These are phyloP conservation scores for Anaeromyces robustus DNA, from an alignment of 192 early-diverging fungal genomes.

Conservation along the genomic window DNA sequence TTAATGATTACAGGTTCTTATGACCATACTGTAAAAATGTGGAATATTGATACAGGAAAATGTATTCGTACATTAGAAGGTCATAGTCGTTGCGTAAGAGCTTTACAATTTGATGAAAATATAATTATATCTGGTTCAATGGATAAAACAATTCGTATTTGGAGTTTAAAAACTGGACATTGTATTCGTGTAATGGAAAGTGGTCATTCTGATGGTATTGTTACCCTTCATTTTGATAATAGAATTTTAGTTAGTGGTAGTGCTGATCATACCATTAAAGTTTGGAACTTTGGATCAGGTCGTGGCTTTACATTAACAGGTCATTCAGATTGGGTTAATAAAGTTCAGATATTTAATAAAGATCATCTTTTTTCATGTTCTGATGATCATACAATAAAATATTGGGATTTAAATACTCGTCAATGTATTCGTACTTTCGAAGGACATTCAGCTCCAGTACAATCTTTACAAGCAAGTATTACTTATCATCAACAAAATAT, in stretches of 20 bases:
- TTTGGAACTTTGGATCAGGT: conserved; percentile 63
- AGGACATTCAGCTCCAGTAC: conserved; percentile 64
- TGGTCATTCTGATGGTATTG: conserved; percentile 63
- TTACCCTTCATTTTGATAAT: conserved; percentile 68
- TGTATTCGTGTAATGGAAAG: conserved; percentile 62
- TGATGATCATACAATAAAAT: conserved; percentile 69
- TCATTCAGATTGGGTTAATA: conserved; percentile 84
- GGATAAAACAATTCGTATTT: conserved; percentile 81
- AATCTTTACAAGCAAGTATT: conserved; percentile 24
- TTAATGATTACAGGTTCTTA: conserved; percentile 76
- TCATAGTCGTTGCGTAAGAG: conserved; percentile 73
- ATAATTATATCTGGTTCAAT: conserved; percentile 87
- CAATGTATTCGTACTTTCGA: conserved; percentile 46
- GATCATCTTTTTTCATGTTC: conserved; percentile 63
- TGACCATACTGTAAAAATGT: conserved; percentile 72
- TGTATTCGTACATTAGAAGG: conserved; percentile 60
- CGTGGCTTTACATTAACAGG: conserved; percentile 58
- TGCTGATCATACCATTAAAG: conserved; percentile 65
- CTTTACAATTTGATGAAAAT: conserved; percentile 84
- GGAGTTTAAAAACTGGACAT: conserved; percentile 77
- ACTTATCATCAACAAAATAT: neutral
- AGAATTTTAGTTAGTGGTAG: conserved; percentile 71
- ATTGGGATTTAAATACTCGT: conserved; percentile 68
- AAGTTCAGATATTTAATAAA: conserved; percentile 59
- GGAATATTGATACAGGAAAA: conserved; percentile 76